Base-by-base conservation (phyloP, 106 monocot species). In the Phalaenopsis equestris region DNA sequence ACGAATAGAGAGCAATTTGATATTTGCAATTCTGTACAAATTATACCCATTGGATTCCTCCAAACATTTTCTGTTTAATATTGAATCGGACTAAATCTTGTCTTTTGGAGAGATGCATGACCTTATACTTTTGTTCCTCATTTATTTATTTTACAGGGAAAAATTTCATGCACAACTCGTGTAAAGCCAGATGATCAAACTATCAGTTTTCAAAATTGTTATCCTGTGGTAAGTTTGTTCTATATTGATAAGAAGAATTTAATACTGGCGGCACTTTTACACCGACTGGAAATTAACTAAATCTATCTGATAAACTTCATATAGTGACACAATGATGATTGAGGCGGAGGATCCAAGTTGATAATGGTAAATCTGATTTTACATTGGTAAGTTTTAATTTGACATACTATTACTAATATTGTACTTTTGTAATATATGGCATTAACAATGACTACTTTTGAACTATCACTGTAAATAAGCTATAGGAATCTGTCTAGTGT, bases 141-240 rank as follows among this genome's bases (percentile, higher is more conserved):
- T 38, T 70, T 38, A 6, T 65, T 65, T 65, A n/a, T 75, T 64
- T 72, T 79, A 43, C 83, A 91, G 91, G 89, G 83, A 38, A 91
- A 73, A 56, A 78, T 89, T 61, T 85, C 87, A 75, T 92, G 91
- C 72, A 5, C 57, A 46, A 77, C 89, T 77, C 73, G 78, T 75
- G 82, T 92, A 65, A 89, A 84, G 79, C 80, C 87, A 67, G 78
- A 82, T 24, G 82, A 85, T 42, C 91, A 87, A 80, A 81, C 84
- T 24, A 72, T 92, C 57, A 58, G 87, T 65, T 74, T 39, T 84
- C 87, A 92, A 81, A 86, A 87, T 77, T 92, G 91, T 84, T 86
- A 89, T 78, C 85, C 85, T 56, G 80, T 74, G 83, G 89, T 92
- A 76, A 83, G 81, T 82, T 38, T 72, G 19, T 56, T 56, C 3